Conservation (phyloP, 2,329 filamentous ascomycete species). For the Fusarium foetens region DNA sequence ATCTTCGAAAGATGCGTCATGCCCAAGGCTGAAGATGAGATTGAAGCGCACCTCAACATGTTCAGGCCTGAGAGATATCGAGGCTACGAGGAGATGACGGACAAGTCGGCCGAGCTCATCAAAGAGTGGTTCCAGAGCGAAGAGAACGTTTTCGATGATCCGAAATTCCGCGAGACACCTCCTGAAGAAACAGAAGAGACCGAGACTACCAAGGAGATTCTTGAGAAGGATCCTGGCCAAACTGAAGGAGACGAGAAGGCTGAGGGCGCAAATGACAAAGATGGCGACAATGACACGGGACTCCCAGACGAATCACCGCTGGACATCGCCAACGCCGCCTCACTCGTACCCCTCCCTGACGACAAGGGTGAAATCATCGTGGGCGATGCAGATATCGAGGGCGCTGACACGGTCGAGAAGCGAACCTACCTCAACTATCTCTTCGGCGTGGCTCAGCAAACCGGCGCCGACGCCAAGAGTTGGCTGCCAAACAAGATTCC, state of each 20-base stretch:
- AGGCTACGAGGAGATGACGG: conserved; percentile 71
- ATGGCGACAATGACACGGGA: conserved; percentile 13
- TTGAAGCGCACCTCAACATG: conserved; percentile 75
- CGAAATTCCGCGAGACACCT: conserved; percentile 55
- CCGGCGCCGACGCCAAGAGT: conserved; percentile 56
- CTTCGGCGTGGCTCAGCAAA: conserved; percentile 60
- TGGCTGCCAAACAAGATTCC: conserved; percentile 58
- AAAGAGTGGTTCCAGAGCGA: conserved; percentile 66
- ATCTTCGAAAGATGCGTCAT: conserved; percentile 69
- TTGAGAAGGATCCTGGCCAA: conserved; percentile 35
- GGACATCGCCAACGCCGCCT: conserved; percentile 63
- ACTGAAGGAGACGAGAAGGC: conserved; percentile 15
- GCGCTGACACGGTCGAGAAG: conserved; percentile 50
- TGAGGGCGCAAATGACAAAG: conserved; percentile 4
- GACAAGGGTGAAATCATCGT: conserved; percentile 50
- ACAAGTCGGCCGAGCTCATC: conserved; percentile 66
- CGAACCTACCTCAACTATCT: conserved; percentile 61
- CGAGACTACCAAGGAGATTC: conserved; percentile 40
- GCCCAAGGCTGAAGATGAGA: conserved; percentile 73
- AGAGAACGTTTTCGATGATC: conserved; percentile 57
- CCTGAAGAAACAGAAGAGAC: conserved; percentile 50
- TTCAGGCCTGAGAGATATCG: conserved; percentile 71
- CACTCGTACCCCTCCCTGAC: conserved; percentile 60
- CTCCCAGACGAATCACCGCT: conserved; percentile 55
- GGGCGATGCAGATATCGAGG: conserved; percentile 46